These are phyloP conservation scores for Cutaneotrichosporon sp. DNA, from an alignment of 1,284 basidiomycete genomes.

Conservation along the genomic window DNA sequence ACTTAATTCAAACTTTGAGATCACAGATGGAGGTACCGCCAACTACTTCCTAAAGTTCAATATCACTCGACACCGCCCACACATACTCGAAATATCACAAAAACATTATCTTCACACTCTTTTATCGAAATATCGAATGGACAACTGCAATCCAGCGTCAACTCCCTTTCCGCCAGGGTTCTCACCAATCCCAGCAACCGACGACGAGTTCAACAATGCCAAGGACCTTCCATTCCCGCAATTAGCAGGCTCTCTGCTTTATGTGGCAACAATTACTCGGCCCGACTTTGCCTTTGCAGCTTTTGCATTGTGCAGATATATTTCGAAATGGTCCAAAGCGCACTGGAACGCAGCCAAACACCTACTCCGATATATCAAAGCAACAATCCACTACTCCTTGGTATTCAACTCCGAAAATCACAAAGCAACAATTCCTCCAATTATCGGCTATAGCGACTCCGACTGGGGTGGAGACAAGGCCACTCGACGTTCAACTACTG, in stretches of 20 bases:
- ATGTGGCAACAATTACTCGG: constrained; percentile 25
- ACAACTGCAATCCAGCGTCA: constrained; percentile 6
- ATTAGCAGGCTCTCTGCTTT: constrained; percentile 21
- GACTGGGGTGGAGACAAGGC: constrained; percentile 29
- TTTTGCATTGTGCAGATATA: constrained; percentile 19
- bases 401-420: constrained; percentile 15
- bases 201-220: constrained; percentile 15
- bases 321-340: constrained; percentile 26
- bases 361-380: constrained; percentile 27
- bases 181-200: too few relatives aligned
- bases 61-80: too few relatives aligned
- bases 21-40: too few relatives aligned
- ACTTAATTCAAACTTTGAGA: too few relatives aligned
- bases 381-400: constrained; percentile 20
- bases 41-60: too few relatives aligned
- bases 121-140: constrained; percentile 28
- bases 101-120: constrained; percentile 27
- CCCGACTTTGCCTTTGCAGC: constrained; percentile 32
- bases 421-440: neutral
- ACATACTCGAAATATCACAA: too few relatives aligned
- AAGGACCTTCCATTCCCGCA: constrained; percentile 10
- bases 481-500: constrained; percentile 33
- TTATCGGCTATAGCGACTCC: constrained; percentile 24
- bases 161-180: too few relatives aligned
- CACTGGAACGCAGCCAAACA: constrained; percentile 33